Conservation (phyloP, 176 grass and related monocot species). For the Eremochloa ophiuroides region DNA sequence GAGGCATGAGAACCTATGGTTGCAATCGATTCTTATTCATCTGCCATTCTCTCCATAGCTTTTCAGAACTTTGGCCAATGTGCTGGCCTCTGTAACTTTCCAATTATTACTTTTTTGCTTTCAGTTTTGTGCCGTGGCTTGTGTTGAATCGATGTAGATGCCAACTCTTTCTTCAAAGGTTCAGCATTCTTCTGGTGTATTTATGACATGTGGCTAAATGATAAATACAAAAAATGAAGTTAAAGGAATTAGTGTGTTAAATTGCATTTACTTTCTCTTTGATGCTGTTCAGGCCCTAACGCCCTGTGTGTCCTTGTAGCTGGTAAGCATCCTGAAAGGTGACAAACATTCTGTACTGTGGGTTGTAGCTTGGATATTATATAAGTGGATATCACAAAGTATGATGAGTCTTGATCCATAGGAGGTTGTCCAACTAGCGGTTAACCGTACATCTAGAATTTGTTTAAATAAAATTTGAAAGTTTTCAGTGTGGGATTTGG, state of each 20-base stretch:
- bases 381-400: not conserved
- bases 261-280: slow-evolving; percentile 1
- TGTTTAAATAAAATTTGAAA: no score
- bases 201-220: slow-evolving; percentile 29
- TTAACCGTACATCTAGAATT: not conserved
- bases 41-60: slow-evolving; percentile 27
- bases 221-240: slow-evolving; percentile 22
- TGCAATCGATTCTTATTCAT: slow-evolving; percentile 17
- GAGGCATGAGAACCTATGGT: slow-evolving; percentile 28
- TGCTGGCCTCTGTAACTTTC: slow-evolving; percentile 26
- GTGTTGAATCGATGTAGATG: slow-evolving; percentile 24
- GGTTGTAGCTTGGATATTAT: not conserved
- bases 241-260: not conserved
- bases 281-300: not conserved
- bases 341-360: no score
- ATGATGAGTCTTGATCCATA: no score
- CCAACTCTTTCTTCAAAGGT: slow-evolving; percentile 25
- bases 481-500: no score
- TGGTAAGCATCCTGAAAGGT: not conserved
- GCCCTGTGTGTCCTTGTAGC: not conserved
- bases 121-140: slow-evolving; percentile 18
- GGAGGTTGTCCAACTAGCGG: no score
- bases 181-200: slow-evolving; percentile 31
- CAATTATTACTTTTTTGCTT: not conserved
- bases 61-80: slow-evolving; percentile 7